Conservation (phyloP, 164 flowering plant genomes). For the Nelumbo lutea region DNA sequence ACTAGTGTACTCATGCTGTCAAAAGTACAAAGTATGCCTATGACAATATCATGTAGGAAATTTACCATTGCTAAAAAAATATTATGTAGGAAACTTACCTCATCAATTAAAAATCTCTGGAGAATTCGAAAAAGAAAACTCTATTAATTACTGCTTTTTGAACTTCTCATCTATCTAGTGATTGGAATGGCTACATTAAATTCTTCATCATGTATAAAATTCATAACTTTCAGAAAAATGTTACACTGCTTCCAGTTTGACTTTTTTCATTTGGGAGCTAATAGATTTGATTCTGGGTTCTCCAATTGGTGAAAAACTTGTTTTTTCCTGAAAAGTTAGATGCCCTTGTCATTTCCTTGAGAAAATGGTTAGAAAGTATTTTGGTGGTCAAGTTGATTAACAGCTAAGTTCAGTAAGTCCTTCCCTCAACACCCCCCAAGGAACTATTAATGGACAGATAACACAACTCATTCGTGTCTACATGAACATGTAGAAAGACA, state of each 20-base stretch:
- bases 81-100: background rate
- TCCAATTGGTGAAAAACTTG: conserved; percentile 82
- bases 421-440: conserved; percentile 73
- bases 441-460: conserved; percentile 89
- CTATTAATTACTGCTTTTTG: too few relatives aligned
- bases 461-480: background rate
- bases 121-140: background rate
- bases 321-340: conserved; percentile 82
- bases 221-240: background rate
- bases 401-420: conserved; percentile 41
- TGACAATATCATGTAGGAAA: background rate
- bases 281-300: conserved; percentile 51
- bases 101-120: background rate
- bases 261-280: conserved; percentile 51
- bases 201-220: too few relatives aligned
- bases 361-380: conserved; percentile 84
- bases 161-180: too few relatives aligned
- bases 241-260: background rate
- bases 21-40: too few relatives aligned
- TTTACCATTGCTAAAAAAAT: background rate
- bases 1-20: too few relatives aligned
- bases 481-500: background rate
- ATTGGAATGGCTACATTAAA: too few relatives aligned
- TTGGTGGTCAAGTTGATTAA: conserved; percentile 67
- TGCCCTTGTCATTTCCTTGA: conserved; percentile 61